Base-by-base conservation (phyloP, 2,329 filamentous ascomycete species). In the Phaeosphaeriaceae sp. region DNA sequence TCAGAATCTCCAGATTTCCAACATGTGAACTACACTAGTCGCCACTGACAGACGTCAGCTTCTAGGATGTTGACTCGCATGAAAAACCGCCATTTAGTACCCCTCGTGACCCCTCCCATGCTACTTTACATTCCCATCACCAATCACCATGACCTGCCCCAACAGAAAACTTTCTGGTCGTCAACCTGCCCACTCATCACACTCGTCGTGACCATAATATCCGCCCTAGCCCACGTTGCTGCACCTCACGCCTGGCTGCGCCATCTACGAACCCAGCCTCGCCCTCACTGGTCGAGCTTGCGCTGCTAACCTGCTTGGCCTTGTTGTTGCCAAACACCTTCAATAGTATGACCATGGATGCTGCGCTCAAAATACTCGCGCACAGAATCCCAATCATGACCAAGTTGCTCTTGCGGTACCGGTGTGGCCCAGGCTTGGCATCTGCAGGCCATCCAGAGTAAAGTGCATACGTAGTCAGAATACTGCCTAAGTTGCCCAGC, bases 391-490 rank as follows among this genome's bases (percentile, higher is more conserved):
- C 92, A 50, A 96, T 86, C 91, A 96, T 95, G 61, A 87, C 85
- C 59, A 92, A 77, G 73, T 95, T 96, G 75, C 90, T 95, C 71
- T 87, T 87, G 55, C 89, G 86, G 74, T 88, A 95, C 74, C 87
- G 87, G 63, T 83, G 79, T 8, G 83, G 83, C 0, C 89, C 89
- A 1, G 64, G 57, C 55, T 54, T 56, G 1, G 81, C 84, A 70
- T 96, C 92, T 35, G 82, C 87, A 2, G 87, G 83, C 92, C 92
- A 96, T 23, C 92, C 92, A 0, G 87, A 87, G 73, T 96, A 96
- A 39, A 96, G 77, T 11, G 92, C 92, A 68, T 96, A 96, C 0
- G 92, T 96, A 2, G 90, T 96, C 46, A 89, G 82, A 50, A 96
- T 89, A 64, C 87, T 92, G 23, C 92, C 92, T 15, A 95, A 78